Evolutionary conservation across 148 eudicot species (phyloP), one percentile per base, ranked within the genome.

Genomic region (Heliosperma pusillum): DNA sequence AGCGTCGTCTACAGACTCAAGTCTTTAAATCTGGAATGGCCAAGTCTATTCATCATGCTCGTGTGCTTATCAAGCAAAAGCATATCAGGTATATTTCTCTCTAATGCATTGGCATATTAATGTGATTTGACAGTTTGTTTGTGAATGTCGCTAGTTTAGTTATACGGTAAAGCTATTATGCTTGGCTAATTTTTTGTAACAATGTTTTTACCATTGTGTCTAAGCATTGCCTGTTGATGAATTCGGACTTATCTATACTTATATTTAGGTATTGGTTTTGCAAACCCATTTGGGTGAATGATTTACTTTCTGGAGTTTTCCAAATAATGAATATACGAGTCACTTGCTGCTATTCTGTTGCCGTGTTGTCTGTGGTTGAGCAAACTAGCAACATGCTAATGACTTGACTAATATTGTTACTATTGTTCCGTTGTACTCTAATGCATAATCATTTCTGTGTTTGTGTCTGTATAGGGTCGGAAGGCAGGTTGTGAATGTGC

Each of bases 1-100:
- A 88, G 47, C 88, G 88, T 17, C 86, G 91, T 11, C 91, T 88
- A 10, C 91, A 88, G 22, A 88, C 91, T 0, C 83, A 80, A 24
- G 91, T 88, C 5, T 88, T 88, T 80, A 88, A 88, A 82, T 81
- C 91, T 16, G 91, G 91, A 10, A 88, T 88, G 91, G 88, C 91
- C 57, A 88, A 88, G 84, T 88, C 91, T 10, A 88, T 88, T 65
- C 88, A 88, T 70, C 91, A 88, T 78, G 86, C 91, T 13, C 82
- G 88, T 67, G 91, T 88, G 36, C 87, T 88, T 66, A 88, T 88
- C 70, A 83, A 80, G 79, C 91, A 88, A 79, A 88, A 79, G 87
- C 91, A 88, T 60, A 88, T 88, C 70, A 88, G 91, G 91, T 88
- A 83, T 66, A 10, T 63, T 29, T 63, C 67, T 63, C 40, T 26